Evolutionary conservation across 1,284 basidiomycete genomes (phyloP).

Genomic region (Microbotryum saponariae): DNA sequence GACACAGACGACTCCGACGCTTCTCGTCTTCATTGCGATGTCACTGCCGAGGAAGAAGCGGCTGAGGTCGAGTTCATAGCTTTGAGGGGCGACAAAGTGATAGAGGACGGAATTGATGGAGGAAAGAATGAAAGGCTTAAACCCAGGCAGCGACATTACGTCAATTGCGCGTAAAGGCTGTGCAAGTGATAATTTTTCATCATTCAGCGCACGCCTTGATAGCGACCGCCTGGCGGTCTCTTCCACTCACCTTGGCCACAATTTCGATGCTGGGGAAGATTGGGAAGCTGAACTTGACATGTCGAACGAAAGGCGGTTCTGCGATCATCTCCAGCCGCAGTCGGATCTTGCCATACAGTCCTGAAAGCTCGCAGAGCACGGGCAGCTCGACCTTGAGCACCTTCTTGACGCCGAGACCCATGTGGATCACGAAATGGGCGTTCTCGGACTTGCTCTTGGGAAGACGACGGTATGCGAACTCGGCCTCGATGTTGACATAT

Average conservation of each 20-base stretch:
- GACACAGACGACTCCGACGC: slow-evolving; percentile 14
- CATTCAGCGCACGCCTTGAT: too few species aligned
- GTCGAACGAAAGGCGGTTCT: slow-evolving; percentile 8
- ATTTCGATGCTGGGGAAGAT: neutral
- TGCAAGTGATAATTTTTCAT: neutral
- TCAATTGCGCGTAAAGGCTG: neutral
- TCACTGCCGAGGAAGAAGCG: slow-evolving; percentile 10
- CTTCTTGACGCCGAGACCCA: slow-evolving; percentile 5
- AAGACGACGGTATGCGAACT: slow-evolving; percentile 4
- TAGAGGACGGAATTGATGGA: slow-evolving; percentile 4
- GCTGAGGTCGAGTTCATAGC: slow-evolving; percentile 1
- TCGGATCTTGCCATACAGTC: neutral
- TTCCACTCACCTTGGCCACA: neutral
- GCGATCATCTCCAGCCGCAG: slow-evolving; percentile 6
- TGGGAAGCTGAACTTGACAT: slow-evolving; percentile 6
- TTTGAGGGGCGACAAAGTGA: slow-evolving; percentile 5
- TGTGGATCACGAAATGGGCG: slow-evolving; percentile 1
- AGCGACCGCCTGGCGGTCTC: neutral
- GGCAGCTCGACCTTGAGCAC: slow-evolving; percentile 4
- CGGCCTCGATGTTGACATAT: slow-evolving; percentile 3
- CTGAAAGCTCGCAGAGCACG: neutral
- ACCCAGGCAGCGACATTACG: neutral
- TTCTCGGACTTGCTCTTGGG: slow-evolving; percentile 1
- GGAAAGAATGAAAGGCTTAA: neutral
- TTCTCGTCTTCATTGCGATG: slow-evolving; percentile 6